These are phyloP conservation scores for Comarum palustre DNA, from an alignment of 306 rosid genomes.

Conservation along the genomic window DNA sequence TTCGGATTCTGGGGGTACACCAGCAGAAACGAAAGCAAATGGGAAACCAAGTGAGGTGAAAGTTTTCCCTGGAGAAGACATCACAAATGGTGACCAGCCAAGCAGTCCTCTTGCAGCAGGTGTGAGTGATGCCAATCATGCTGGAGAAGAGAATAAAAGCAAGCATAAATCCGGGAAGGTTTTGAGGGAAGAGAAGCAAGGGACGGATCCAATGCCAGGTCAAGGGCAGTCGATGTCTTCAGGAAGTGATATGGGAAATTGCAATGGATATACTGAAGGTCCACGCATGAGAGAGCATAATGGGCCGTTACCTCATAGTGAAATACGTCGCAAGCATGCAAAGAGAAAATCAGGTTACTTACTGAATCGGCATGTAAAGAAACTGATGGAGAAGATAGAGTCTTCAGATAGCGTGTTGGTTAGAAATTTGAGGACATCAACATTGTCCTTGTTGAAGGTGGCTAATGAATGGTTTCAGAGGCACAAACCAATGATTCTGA, in stretches of 20 bases:
- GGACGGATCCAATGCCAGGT: slow-evolving; percentile 30
- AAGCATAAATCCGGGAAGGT: slow-evolving; percentile 32
- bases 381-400: slow-evolving; percentile 41
- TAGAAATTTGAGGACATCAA: slow-evolving; percentile 46
- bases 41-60: slow-evolving; percentile 49
- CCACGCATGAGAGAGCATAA: slow-evolving; percentile 43
- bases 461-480: slow-evolving; percentile 52
- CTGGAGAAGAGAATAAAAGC: slow-evolving; percentile 39
- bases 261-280: slow-evolving; percentile 34
- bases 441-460: slow-evolving; percentile 45
- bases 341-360: slow-evolving; percentile 39
- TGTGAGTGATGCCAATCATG: slow-evolving; percentile 31
- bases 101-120: slow-evolving; percentile 33
- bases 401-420: slow-evolving; percentile 48
- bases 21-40: slow-evolving; percentile 42
- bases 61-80: slow-evolving; percentile 60
- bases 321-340: slow-evolving; percentile 36
- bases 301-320: slow-evolving; percentile 30
- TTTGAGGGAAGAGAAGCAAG: slow-evolving; percentile 59
- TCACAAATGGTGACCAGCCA: slow-evolving; percentile 38
- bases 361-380: slow-evolving; percentile 47
- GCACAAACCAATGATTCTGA: slow-evolving; percentile 49
- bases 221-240: slow-evolving; percentile 35
- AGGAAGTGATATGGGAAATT: slow-evolving; percentile 38
- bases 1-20: slow-evolving; percentile 45